These are phyloP conservation scores for Plectosphaerella cucumerina DNA, from an alignment of 2,329 filamentous ascomycete species.

Conservation along the genomic window DNA sequence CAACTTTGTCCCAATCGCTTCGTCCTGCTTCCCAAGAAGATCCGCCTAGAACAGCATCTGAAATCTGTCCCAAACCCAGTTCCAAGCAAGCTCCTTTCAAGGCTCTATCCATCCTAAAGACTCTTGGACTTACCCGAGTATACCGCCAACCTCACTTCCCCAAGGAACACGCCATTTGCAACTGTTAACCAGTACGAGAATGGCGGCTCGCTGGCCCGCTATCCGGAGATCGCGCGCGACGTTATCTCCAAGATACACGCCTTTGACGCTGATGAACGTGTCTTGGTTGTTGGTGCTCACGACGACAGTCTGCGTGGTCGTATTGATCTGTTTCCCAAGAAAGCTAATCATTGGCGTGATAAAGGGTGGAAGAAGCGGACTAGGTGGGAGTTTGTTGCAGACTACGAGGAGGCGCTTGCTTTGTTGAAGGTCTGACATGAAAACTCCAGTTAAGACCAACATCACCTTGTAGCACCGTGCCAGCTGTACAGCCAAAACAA, in stretches of 20 bases:
- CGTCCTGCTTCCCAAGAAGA: neutral
- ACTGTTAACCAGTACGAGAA: neutral
- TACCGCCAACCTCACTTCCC: neutral
- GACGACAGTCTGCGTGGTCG: neutral
- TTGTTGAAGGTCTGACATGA: too few species aligned
- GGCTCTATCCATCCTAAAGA: neutral
- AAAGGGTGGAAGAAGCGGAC: constrained; percentile 15
- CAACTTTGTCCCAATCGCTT: neutral
- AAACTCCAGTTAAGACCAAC: too few species aligned
- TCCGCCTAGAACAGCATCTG: neutral
- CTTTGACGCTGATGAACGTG: neutral
- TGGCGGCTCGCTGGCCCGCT: neutral
- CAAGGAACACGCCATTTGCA: neutral
- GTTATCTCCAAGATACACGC: neutral
- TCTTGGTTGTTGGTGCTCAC: neutral
- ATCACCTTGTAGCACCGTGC: too few species aligned
- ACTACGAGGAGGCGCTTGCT: constrained; percentile 6
- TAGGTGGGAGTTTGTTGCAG: constrained; percentile 15
- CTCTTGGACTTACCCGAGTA: neutral
- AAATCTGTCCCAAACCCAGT: neutral
- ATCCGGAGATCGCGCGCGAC: neutral
- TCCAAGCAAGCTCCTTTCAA: neutral
- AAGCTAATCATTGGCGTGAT: constrained; percentile 15
- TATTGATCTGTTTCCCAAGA: constrained; percentile 15
- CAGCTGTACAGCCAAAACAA: too few species aligned